Evolutionary conservation across 805 yeast genomes (phyloP).

Genomic region (Scheffersomyces coipomensis): DNA sequence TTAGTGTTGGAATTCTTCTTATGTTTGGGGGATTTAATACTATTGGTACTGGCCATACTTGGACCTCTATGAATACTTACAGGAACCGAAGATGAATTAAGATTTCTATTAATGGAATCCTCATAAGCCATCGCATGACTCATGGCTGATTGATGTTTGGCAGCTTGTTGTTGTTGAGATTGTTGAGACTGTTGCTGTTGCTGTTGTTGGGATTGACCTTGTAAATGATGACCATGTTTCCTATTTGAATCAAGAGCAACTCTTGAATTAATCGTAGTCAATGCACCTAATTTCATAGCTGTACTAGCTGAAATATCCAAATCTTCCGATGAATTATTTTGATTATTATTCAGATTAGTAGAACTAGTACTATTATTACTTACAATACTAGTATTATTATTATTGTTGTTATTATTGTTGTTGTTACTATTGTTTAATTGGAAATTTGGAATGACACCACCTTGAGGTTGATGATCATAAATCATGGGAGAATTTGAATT

Average conservation of each 20-base stretch:
- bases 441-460: background rate
- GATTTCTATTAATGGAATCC: slow-evolving; percentile 35
- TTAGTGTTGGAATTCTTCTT: slow-evolving; percentile 4
- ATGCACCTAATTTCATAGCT: slow-evolving; percentile 63
- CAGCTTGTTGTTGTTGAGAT: slow-evolving; percentile 9
- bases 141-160: slow-evolving; percentile 1
- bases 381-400: too few relatives aligned
- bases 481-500: slow-evolving; percentile 14
- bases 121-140: slow-evolving; percentile 16
- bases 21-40: background rate
- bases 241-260: slow-evolving; percentile 45
- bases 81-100: slow-evolving; percentile 39
- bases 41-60: background rate
- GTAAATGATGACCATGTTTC: slow-evolving; percentile 17
- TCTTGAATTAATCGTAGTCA: slow-evolving; percentile 61
- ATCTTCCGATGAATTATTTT: slow-evolving; percentile 21
- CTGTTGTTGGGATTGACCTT: slow-evolving; percentile 2
- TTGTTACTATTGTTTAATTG: slow-evolving; percentile 1
- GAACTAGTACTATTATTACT: slow-evolving; percentile 5
- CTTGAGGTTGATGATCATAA: background rate
- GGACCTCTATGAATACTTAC: slow-evolving; percentile 16
- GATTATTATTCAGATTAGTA: slow-evolving; percentile 8
- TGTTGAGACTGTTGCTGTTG: slow-evolving; percentile 6
- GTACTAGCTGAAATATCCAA: slow-evolving; percentile 30
- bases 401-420: background rate